Conservation (phyloP, 176 grass and related monocot genomes). For the Phoenix roebelenii region DNA sequence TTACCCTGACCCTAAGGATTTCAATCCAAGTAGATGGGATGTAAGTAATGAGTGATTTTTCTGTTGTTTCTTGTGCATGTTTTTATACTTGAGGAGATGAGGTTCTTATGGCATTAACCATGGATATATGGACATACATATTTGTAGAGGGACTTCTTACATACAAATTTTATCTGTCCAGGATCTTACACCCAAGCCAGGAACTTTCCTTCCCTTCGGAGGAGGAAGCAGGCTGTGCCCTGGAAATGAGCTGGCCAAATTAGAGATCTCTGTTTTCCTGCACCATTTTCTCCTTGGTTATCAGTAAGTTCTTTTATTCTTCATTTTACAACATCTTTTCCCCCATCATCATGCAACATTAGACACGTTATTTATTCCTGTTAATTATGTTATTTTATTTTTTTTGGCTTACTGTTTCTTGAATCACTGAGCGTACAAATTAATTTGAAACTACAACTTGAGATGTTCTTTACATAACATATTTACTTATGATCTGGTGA, state of each 20-base stretch:
- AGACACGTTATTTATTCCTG: not conserved
- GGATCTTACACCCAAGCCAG: conserved; percentile 51
- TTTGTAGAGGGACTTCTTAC: not conserved
- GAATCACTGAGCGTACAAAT: no score
- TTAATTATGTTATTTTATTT: not conserved
- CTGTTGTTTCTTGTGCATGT: not conserved
- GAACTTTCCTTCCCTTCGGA: conserved; percentile 76
- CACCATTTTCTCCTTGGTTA: conserved; percentile 87
- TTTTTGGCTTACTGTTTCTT: no score
- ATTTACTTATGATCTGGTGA: no score
- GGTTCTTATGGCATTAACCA: not conserved
- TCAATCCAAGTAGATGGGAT: conserved; percentile 88
- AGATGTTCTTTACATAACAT: no score
- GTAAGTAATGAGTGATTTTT: conserved; percentile 20
- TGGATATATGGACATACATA: not conserved
- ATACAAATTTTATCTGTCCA: conserved; percentile 23
- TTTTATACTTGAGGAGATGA: conserved; percentile 2
- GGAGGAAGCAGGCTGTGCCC: conserved; percentile 64
- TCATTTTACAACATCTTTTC: not conserved
- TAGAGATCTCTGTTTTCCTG: conserved; percentile 96
- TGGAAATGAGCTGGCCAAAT: conserved; percentile 81
- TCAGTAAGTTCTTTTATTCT: conserved; percentile 34
- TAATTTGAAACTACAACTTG: no score
- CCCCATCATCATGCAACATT: not conserved
- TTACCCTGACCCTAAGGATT: conserved; percentile 54